Conservation (phyloP, 495 filamentous ascomycete species). For the Hypomontagnella monticulosa region DNA sequence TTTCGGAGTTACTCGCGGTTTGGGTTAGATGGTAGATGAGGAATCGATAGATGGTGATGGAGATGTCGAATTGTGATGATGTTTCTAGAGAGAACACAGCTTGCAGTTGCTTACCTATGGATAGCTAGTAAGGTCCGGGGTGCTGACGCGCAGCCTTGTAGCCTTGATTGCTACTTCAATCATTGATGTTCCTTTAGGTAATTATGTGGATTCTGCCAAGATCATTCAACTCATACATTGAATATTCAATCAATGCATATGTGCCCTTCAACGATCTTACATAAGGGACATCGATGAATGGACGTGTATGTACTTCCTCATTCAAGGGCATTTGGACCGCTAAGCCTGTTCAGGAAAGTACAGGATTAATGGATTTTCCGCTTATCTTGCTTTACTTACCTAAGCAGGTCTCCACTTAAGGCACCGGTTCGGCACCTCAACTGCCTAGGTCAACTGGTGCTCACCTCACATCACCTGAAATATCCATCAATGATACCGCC, state of each 20-base stretch:
- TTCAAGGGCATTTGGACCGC: background rate
- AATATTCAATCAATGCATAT: too few species aligned
- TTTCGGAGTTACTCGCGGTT: background rate
- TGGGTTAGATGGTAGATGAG: background rate
- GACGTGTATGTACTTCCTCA: background rate
- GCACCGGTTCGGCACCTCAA: slow-evolving; percentile 10
- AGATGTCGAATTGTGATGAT: background rate
- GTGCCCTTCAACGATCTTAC: background rate
- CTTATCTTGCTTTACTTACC: background rate
- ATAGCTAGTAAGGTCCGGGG: slow-evolving; percentile 3
- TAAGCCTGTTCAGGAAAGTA: slow-evolving; percentile 27
- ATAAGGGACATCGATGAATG: background rate
- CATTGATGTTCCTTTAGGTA: background rate
- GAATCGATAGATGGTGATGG: slow-evolving; percentile 21
- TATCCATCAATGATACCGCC: too few species aligned
- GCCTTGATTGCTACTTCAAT: slow-evolving; percentile 41
- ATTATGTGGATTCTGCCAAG: background rate
- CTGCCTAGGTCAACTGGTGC: too few species aligned
- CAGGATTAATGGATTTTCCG: slow-evolving; percentile 38
- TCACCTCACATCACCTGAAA: slow-evolving; percentile 3
- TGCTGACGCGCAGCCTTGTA: slow-evolving; percentile 49
- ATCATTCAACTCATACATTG: too few species aligned
- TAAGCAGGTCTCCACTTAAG: background rate
- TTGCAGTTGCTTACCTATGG: too few species aligned
- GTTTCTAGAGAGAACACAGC: slow-evolving; percentile 13